Percentiles rank a stretch among this genome's conserved stretches.
Evolutionary conservation across 768 basidiomycete genomes (phyloP).

Genomic region (Podaxis sp.): DNA sequence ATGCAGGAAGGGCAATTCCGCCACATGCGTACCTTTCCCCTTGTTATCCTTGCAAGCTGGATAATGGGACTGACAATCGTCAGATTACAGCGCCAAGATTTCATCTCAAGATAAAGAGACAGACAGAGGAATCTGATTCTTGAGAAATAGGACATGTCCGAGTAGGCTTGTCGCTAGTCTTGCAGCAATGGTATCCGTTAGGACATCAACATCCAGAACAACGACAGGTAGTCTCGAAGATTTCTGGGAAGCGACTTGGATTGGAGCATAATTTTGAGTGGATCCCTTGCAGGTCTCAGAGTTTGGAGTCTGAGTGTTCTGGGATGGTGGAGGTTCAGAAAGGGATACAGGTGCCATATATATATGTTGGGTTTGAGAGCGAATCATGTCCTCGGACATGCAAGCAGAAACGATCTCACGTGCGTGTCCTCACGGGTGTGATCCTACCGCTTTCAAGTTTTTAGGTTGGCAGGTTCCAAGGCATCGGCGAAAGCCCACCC

Average conservation of each 20-base stretch:
- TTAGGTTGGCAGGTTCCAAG: neutral
- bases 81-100: neutral
- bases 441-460: neutral
- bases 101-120: conserved; percentile 27
- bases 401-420: neutral
- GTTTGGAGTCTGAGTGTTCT: neutral
- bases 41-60: conserved; percentile 61
- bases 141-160: conserved; percentile 73
- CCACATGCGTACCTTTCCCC: conserved; percentile 34
- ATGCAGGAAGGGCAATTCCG: neutral
- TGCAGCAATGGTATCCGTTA: conserved; percentile 62
- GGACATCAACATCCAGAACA: conserved; percentile 46
- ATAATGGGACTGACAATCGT: conserved; percentile 50
- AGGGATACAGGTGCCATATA: conserved; percentile 4
- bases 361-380: neutral
- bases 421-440: neutral
- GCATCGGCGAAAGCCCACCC: neutral
- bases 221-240: conserved; percentile 32
- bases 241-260: neutral
- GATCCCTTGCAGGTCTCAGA: neutral
- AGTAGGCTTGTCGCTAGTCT: conserved; percentile 62
- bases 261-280: neutral
- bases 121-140: conserved; percentile 79
- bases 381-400: neutral
- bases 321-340: conserved; percentile 4